Base-by-base conservation (phyloP, 257 asterid genomes). In the Solanum pimpinellifolium region DNA sequence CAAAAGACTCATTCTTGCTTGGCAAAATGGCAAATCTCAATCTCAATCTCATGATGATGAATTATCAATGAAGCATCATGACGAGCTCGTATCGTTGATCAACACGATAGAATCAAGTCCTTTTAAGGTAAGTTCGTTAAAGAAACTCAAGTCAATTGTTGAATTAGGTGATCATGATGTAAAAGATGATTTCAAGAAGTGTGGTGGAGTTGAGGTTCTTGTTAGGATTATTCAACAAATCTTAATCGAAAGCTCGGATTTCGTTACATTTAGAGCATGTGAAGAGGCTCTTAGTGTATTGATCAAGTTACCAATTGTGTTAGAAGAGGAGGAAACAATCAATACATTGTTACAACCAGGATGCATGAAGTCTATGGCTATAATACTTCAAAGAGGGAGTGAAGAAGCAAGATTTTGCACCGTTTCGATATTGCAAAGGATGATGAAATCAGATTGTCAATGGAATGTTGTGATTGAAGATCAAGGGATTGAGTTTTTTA, bases 211-310 rank as follows among this genome's bases (percentile, higher is more conserved):
- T 5, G 98, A 94, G 83, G 91, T 87, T 20, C 89, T 95, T 33
- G 92, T 94, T 18, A 83, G 78, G 83, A 94, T 94, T 3, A 73
- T 95, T 46, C 91, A 88, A 20, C 98, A 95, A 88, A 88, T 94
- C 80, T 77, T 93, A 27, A 77, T 75, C 0, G 98, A 95, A 12
- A 88, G 75, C 9, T 90, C 90, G 4, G 98, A 94, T 93, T 95
- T 94, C 31, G 86, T 56, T 2, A 59, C 93, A 9, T 93, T 94
- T 76, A 87, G 97, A 75, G 97, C 95, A 5, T 93, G 97, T 62
- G 99, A 96, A 73, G 99, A 96, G 89, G 98, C 99, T 2, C 85
- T 94, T 4, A 92, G 92, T 11, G 90, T 94, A 9, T 81, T 96
- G 65, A 87, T 91, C 4, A 89, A 86, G 35, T 86, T 95, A 23